A percentile compares a stretch with the other conserved stretches of the same genome.
Evolutionary conservation across 2,329 filamentous ascomycete species (phyloP).

Genomic region (Fusarium metavorans): DNA sequence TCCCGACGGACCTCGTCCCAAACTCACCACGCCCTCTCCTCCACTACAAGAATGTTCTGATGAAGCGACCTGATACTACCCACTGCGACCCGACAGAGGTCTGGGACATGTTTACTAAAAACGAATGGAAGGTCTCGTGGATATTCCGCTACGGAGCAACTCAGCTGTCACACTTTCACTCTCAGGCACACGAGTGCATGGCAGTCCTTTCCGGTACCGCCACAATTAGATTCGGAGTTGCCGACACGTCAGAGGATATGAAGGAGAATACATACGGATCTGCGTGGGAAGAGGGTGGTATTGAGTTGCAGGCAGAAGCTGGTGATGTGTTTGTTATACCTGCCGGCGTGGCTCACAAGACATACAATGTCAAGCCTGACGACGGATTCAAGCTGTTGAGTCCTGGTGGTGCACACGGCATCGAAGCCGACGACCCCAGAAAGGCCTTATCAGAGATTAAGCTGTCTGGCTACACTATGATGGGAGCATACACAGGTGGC

Average conservation of each 20-base stretch:
- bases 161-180: constrained; percentile 69
- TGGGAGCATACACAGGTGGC: constrained; percentile 62
- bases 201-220: constrained; percentile 65
- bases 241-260: constrained; percentile 56
- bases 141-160: constrained; percentile 68
- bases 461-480: constrained; percentile 47
- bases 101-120: constrained; percentile 54
- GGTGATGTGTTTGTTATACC: constrained; percentile 72
- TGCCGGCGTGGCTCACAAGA: constrained; percentile 68
- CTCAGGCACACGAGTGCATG: constrained; percentile 68
- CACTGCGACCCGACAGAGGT: constrained; percentile 53
- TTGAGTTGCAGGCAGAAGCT: constrained; percentile 59
- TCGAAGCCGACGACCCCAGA: constrained; percentile 50
- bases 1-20: constrained; percentile 59
- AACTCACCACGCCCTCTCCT: constrained; percentile 65
- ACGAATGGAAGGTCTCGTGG: constrained; percentile 67
- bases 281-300: constrained; percentile 58
- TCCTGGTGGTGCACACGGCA: constrained; percentile 56
- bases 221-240: constrained; percentile 66
- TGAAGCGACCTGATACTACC: background rate
- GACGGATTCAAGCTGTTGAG: constrained; percentile 52
- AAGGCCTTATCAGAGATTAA: constrained; percentile 52
- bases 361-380: constrained; percentile 55
- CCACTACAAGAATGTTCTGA: constrained; percentile 56
- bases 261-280: constrained; percentile 55